Base-by-base conservation (phyloP, 2,329 filamentous ascomycete species). In the Pseudogymnoascus sp. region DNA sequence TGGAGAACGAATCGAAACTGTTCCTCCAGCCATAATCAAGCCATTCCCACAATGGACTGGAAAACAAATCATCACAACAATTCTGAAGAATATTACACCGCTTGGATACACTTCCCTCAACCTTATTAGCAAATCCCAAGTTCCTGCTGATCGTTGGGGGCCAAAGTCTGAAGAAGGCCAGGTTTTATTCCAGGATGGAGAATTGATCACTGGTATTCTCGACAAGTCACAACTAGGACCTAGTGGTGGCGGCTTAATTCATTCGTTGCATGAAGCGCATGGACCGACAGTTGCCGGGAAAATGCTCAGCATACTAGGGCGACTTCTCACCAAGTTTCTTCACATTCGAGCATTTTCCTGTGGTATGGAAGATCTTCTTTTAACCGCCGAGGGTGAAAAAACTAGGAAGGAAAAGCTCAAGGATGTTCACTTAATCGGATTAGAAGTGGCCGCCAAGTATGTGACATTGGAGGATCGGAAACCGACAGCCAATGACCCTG, bases 141-240 rank as follows among this genome's bases (percentile, higher is more conserved):
- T 95, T 13, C 85, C 88, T 31, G 84, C 83, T n/a, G 86, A 88
- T 62, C 83, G 90, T 62, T 99, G 95, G 95, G 90, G 87, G 3
- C 75, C 80, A 14, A 79, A 83, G n/a, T 81, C 82, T 0, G 93
- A 96, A 74, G 95, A 98, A 75, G 90, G 87, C 21, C 77, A 80
- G 0, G 92, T 99, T 34, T 81, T 93, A 19, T 88, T 99, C 76
- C 87, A 90, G 67, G 87, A 95, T 69, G 93, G 95, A 60, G 90
- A 96, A 69, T 85, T 98, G 69, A 83, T 97, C 60, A 89, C 86
- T 60, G 95, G 95, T 70, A 96, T 99, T 70, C 82, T 99, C 28
- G 96, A 99, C 75, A 99, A 99, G 78, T 89, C 90, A 43, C 95
- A 99, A 71, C 90, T 99, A 65, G 95, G 95, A 63, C 92, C 93